Evolutionary conservation across 495 filamentous ascomycete species (phyloP), one percentile per base, ranked within the genome.

Genomic region (Lichina pygmaea): DNA sequence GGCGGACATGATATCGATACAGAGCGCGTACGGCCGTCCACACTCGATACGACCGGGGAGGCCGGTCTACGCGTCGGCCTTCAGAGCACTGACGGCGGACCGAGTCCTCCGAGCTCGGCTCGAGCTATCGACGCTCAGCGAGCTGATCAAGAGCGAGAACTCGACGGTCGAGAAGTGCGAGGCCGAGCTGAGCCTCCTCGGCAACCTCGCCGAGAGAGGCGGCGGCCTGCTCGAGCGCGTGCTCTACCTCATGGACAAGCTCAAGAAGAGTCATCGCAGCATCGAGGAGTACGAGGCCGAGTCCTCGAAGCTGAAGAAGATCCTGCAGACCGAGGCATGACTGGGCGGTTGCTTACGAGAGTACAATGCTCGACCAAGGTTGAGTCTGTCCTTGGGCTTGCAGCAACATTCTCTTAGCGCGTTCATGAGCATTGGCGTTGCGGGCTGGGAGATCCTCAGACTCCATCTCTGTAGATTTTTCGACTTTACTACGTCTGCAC

Each of bases 61-160:
- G 53, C 89, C 89, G 0, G 82, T 97, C 7, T 92, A 85, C 62
- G 73, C 70, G 36, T 75, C 82, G 3, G 86, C 85, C 0, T 97
- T 94, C 60, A 60, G 64, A 46, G 60, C 66, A 33, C 57, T 97
- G 16, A 66, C 70, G 0, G 61, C 71, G 45, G 91, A 95, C 57
- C 60, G 62, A 4, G 83, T 81, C 0, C 57, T 97, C 44, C 64
- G 67, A 33, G 68, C 77, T 7, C 69, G 75, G 47, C 69, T 97
- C 55, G 84, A 95, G 51, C 56, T 92, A 10, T 65, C 68, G 10
- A 60, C 83, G 41, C 55, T 85, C 2, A 65, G 61, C 5, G 69
- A 85, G 55, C 55, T 81, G 24, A 69, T 73, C 12, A 75, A 74
- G 52, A 68, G 67, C 9, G 86, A 93, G 63, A 79, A 69, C 34